phyloP scores from a whole-genome alignment of 2,329 filamentous ascomycete species.

The Talaromyces sp. region DNA sequence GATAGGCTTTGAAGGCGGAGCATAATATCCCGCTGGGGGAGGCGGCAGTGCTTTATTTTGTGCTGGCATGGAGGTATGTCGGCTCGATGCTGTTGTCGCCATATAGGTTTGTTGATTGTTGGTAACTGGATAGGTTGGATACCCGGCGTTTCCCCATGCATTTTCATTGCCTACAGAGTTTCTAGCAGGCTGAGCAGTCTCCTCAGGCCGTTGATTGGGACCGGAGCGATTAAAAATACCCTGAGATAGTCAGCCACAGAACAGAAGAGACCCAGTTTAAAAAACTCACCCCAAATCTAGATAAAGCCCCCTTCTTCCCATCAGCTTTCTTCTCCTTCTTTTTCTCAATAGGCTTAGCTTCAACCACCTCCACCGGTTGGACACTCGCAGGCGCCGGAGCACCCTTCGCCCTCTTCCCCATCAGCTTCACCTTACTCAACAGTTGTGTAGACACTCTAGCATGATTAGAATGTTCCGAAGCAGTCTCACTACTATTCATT shows the following conservation, averaged over 20 bases:
- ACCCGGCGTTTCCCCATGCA: neutral
- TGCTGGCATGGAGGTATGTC: neutral
- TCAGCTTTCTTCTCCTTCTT: conserved; percentile 15
- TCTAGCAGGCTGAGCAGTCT: neutral
- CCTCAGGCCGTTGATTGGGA: neutral
- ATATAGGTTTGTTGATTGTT: neutral
- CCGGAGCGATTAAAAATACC: conserved; percentile 16
- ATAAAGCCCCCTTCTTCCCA: conserved; percentile 5
- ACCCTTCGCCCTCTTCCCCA: conserved; percentile 8
- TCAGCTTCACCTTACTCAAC: conserved; percentile 16
- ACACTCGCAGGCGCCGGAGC: neutral
- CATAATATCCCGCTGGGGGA: conserved; percentile 22
- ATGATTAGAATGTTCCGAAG: conserved; percentile 16
- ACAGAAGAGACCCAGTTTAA: neutral
- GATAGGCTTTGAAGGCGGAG: conserved; percentile 17
- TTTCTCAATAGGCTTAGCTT: conserved; percentile 1
- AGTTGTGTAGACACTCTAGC: conserved; percentile 14
- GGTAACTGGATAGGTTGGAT: neutral
- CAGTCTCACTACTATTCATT: conserved; percentile 12
- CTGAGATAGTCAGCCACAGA: conserved; percentile 3
- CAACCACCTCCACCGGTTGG: neutral
- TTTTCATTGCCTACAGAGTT: neutral
- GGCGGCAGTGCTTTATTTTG: conserved; percentile 11
- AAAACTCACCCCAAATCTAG: conserved; percentile 13
- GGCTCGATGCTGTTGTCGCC: neutral